Conservation (phyloP, 2,329 filamentous ascomycete genomes). For the Xylaria sp. region DNA sequence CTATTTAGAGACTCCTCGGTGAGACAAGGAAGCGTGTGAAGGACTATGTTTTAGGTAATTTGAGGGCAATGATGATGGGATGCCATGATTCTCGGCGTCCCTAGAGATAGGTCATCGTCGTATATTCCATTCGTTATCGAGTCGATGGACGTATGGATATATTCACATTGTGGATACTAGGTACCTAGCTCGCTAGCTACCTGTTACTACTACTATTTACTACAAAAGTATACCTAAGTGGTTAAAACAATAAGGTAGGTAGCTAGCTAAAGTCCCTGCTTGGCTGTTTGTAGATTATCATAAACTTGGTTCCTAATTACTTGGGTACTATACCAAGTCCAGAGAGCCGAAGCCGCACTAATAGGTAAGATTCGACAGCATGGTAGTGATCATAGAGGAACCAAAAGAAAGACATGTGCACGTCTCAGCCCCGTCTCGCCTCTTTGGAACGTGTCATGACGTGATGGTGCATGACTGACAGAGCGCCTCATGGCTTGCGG, state of each 20-base stretch:
- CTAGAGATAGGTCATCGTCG: no score
- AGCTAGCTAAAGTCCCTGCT: no score
- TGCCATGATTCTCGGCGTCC: background rate
- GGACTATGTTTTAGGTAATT: background rate
- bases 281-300: no score
- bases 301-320: no score
- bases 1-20: background rate
- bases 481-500: constrained; percentile 20
- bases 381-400: constrained; percentile 7
- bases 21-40: background rate
- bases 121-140: no score
- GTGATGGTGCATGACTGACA: constrained; percentile 14
- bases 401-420: constrained; percentile 2
- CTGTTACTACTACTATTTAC: no score
- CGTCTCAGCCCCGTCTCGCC: constrained; percentile 29
- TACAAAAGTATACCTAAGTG: no score
- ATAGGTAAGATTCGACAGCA: background rate
- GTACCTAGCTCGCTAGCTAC: no score
- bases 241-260: no score
- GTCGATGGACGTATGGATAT: no score
- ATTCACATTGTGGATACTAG: background rate
- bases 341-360: background rate
- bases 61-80: background rate
- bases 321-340: background rate
- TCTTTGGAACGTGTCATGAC: constrained; percentile 23